These are phyloP conservation scores for Pyricularia grisea DNA, from an alignment of 2,329 filamentous ascomycete species.

Conservation along the genomic window DNA sequence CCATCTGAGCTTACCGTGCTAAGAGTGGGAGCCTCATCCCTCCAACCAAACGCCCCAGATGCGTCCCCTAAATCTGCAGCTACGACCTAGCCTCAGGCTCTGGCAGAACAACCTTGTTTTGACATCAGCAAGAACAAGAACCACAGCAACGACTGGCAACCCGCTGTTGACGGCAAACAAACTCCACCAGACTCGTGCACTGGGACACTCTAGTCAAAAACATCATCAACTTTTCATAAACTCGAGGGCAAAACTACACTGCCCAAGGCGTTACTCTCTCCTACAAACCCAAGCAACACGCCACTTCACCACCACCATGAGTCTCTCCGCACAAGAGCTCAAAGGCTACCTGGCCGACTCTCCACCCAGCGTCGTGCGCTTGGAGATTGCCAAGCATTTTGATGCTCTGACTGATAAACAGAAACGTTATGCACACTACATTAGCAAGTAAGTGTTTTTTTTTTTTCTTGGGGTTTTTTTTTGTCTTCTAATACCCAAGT, in stretches of 20 bases:
- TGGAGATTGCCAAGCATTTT: constrained; percentile 91
- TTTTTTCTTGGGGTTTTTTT: not conserved
- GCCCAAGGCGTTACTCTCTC: not conserved
- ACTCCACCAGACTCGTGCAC: not conserved
- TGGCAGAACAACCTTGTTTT: not conserved
- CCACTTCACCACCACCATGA: constrained; percentile 16
- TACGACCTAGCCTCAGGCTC: not conserved
- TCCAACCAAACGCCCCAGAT: not conserved
- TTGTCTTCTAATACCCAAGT: not conserved
- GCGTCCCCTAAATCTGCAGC: not conserved
- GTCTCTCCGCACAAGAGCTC: constrained; percentile 51
- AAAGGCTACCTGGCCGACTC: constrained; percentile 83
- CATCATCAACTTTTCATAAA: not conserved
- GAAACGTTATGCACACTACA: constrained; percentile 82
- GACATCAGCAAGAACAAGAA: not conserved
- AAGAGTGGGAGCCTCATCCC: not conserved
- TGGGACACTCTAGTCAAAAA: not conserved
- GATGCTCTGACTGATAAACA: constrained; percentile 65
- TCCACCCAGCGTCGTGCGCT: constrained; percentile 76
- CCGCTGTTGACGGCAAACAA: not conserved
- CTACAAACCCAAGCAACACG: constrained; percentile 1
- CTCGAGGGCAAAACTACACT: not conserved
- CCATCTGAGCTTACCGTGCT: not conserved
- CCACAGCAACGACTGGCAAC: too few species aligned
- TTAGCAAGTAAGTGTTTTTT: constrained; percentile 54